A percentile compares a stretch with the other conserved stretches of the same genome.
Conservation (phyloP, 2,329 filamentous ascomycete species). For the Xylaria sp. region DNA sequence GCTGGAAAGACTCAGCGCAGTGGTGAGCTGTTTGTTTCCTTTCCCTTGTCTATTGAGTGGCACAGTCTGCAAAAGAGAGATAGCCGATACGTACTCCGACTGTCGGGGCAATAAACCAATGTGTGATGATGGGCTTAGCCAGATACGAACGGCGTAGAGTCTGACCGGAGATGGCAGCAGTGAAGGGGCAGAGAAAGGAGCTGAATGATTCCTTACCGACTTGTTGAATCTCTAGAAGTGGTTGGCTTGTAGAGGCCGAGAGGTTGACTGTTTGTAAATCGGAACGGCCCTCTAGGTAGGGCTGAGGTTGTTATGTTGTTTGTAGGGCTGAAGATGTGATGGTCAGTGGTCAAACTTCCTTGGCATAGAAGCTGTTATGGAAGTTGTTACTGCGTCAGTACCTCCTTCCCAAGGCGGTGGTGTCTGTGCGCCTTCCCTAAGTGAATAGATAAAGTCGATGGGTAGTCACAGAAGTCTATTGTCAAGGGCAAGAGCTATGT, state of each 20-base stretch:
- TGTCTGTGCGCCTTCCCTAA: background rate
- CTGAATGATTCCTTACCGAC: background rate
- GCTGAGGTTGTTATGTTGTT: background rate
- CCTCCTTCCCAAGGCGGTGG: no score
- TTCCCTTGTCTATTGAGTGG: background rate
- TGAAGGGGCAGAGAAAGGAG: background rate
- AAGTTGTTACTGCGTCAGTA: background rate
- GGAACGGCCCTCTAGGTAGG: background rate
- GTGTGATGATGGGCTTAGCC: background rate
- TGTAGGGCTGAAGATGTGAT: background rate
- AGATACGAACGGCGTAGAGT: background rate
- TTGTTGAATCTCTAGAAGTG: background rate
- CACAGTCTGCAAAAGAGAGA: background rate
- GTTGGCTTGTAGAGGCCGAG: background rate
- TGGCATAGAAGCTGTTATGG: background rate
- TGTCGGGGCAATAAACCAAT: background rate
- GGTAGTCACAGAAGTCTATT: background rate
- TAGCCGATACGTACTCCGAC: conserved; percentile 1
- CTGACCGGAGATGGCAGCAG: background rate
- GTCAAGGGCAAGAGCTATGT: background rate
- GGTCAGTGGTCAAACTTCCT: background rate
- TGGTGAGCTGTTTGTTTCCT: background rate
- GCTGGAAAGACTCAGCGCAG: background rate
- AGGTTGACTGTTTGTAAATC: background rate
- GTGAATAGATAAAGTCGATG: background rate